A percentile compares a stretch with the other conserved stretches of the same genome.
Conservation (phyloP, 768 basidiomycete genomes). For the Trametes maxima region DNA sequence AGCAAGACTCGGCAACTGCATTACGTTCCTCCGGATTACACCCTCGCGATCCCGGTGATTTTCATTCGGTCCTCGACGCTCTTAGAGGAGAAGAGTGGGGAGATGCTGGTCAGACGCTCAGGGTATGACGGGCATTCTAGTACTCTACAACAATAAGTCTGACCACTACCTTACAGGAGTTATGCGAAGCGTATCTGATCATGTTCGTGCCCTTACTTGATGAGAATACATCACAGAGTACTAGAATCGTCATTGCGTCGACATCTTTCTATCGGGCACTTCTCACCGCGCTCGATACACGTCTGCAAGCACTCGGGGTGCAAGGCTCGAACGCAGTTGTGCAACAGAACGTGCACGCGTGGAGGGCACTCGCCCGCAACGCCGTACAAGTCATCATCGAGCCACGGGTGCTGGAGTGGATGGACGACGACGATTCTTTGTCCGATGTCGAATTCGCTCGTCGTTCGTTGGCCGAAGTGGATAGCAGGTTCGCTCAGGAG, state of each 20-base stretch:
- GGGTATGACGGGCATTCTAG: slow-evolving; percentile 7
- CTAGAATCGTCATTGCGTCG: not conserved
- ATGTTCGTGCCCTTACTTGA: slow-evolving; percentile 35
- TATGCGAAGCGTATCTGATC: slow-evolving; percentile 36
- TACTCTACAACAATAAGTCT: too few relatives aligned
- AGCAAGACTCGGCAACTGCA: slow-evolving; percentile 26
- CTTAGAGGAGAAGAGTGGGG: slow-evolving; percentile 45
- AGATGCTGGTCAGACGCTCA: slow-evolving; percentile 23
- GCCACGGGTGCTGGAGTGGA: slow-evolving; percentile 54
- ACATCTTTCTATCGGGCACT: slow-evolving; percentile 1
- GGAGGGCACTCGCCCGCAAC: slow-evolving; percentile 13
- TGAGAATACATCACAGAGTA: slow-evolving; percentile 26
- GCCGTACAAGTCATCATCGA: slow-evolving; percentile 42
- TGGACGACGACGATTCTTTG: slow-evolving; percentile 51
- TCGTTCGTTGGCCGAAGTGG: slow-evolving; percentile 51
- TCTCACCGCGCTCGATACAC: not conserved
- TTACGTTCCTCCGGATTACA: not conserved
- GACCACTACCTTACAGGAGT: slow-evolving; percentile 19
- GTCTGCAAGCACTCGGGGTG: not conserved
- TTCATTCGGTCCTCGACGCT: slow-evolving; percentile 37
- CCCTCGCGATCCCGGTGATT: slow-evolving; percentile 5
- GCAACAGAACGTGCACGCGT: slow-evolving; percentile 6
- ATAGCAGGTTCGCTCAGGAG: slow-evolving; percentile 38
- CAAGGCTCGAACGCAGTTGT: not conserved
- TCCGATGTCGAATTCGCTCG: slow-evolving; percentile 44